phyloP scores from a whole-genome alignment of 106 monocot species.

The Allium sativum region DNA sequence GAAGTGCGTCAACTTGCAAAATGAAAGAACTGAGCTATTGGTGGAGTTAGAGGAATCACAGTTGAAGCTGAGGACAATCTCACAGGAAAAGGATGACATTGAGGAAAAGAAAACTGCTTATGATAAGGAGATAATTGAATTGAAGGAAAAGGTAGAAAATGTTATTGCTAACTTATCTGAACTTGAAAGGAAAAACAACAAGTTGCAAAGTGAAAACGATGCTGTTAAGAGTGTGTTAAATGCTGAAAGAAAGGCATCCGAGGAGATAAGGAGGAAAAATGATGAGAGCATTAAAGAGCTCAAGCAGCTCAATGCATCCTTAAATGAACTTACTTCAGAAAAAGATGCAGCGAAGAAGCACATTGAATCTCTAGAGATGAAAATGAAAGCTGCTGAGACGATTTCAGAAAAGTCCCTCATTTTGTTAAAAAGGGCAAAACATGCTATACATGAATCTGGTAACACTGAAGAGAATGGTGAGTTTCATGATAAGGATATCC shows the following conservation, averaged over 20 bases:
- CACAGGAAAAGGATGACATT: background rate
- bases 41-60: background rate
- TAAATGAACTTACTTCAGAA: background rate
- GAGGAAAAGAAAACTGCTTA: background rate
- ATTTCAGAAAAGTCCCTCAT: background rate
- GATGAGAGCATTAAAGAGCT: conserved; percentile 12
- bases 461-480: background rate
- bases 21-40: background rate
- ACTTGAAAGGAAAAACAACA: background rate
- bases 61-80: background rate
- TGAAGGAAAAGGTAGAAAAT: background rate
- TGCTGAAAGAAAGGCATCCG: conserved; percentile 1
- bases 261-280: conserved; percentile 21
- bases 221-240: background rate
- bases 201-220: conserved; percentile 15
- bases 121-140: background rate
- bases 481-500: background rate
- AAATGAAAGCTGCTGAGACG: background rate
- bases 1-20: background rate
- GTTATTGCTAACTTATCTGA: background rate
- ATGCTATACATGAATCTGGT: background rate
- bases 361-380: background rate
- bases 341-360: conserved; percentile 9
- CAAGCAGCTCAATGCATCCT: background rate
- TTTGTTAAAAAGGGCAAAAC: background rate